Evolutionary conservation across 768 basidiomycete genomes (phyloP).

Genomic region (Leccinum boreale): DNA sequence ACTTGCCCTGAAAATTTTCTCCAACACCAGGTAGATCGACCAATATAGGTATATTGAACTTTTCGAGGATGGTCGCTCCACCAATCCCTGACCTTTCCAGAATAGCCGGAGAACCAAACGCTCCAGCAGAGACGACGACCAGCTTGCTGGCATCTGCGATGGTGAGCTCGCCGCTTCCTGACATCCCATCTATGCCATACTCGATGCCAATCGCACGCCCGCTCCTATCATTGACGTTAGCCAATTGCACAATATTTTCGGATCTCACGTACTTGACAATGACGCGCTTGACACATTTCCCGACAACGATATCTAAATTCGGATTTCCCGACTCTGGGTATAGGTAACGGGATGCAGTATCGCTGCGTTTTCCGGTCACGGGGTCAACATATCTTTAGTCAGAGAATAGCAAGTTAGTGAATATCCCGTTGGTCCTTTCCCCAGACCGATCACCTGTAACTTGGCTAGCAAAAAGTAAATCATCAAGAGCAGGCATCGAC

Average conservation of each 20-base stretch:
- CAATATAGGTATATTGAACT: conserved; percentile 37
- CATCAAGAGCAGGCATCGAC: conserved; percentile 16
- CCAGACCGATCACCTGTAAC: conserved; percentile 17
- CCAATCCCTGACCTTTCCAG: conserved; percentile 44
- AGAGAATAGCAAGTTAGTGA: too few relatives aligned
- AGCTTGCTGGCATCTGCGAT: conserved; percentile 31
- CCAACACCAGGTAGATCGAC: background rate
- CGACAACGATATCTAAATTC: conserved; percentile 31
- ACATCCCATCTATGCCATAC: conserved; percentile 19
- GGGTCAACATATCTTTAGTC: conserved; percentile 50
- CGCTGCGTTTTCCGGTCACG: conserved; percentile 32
- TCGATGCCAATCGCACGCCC: conserved; percentile 35
- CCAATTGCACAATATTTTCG: background rate
- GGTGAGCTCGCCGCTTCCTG: background rate
- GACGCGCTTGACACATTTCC: conserved; percentile 4
- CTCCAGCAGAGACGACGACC: conserved; percentile 48
- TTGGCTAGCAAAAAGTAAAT: too few relatives aligned
- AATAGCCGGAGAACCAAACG: conserved; percentile 54
- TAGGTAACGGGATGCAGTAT: conserved; percentile 32
- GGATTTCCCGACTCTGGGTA: conserved; percentile 23
- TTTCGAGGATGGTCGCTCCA: conserved; percentile 36
- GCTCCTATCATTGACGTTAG: conserved; percentile 18
- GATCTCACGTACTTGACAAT: conserved; percentile 4
- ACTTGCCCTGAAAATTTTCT: conserved; percentile 37
- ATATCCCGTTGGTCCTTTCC: too few relatives aligned